Evolutionary conservation across 176 grass and related monocot genomes (phyloP).

Genomic region (Aegilops longissima): DNA sequence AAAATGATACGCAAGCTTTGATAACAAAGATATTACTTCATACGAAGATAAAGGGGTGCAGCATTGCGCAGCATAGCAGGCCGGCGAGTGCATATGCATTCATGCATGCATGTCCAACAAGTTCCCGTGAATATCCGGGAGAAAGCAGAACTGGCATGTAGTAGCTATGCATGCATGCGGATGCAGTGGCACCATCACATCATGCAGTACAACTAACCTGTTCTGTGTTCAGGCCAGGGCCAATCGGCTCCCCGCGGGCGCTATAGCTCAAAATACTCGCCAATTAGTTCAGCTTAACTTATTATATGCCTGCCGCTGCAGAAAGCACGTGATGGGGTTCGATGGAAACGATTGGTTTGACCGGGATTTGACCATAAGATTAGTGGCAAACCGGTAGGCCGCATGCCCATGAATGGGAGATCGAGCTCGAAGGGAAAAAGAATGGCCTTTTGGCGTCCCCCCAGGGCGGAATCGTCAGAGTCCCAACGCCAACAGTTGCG

Average conservation of each 20-base stretch:
- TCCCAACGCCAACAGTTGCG: slow-evolving; percentile 18
- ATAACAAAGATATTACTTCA: too few relatives aligned
- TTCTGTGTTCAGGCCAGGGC: background rate
- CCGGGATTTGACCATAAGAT: slow-evolving; percentile 21
- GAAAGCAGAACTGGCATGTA: background rate
- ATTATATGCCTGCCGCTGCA: background rate
- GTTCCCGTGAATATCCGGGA: slow-evolving; percentile 25
- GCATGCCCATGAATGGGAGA: background rate
- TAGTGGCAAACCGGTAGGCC: background rate
- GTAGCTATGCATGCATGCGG: background rate
- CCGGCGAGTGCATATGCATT: background rate
- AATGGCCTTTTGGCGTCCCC: background rate
- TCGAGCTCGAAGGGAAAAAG: background rate
- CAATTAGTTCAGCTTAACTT: background rate
- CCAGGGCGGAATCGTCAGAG: slow-evolving; percentile 17
- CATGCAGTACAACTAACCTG: background rate
- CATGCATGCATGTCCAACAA: background rate
- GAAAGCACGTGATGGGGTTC: background rate
- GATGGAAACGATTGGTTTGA: slow-evolving; percentile 27
- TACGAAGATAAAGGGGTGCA: background rate
- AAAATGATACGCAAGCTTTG: too few relatives aligned
- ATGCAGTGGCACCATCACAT: slow-evolving; percentile 35
- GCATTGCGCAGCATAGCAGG: background rate
- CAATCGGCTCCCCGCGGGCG: background rate
- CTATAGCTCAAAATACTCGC: background rate